phyloP scores from a whole-genome alignment of 176 grass and related monocot genomes.

The Chloris gayana region DNA sequence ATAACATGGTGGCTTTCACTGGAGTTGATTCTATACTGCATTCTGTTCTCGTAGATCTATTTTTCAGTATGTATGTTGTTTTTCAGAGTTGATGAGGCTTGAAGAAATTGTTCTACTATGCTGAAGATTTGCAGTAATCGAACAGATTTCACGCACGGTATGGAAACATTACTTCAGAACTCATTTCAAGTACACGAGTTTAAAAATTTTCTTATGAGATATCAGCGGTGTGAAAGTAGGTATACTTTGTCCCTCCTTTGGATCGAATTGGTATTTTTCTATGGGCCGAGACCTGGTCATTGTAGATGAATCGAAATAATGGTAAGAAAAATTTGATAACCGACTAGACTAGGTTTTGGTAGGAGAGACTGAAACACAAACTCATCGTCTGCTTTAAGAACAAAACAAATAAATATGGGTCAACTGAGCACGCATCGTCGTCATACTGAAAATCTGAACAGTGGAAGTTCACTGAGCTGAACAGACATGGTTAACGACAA shows the following conservation, averaged over 20 bases:
- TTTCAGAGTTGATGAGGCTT: too few species aligned
- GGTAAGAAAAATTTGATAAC: background rate
- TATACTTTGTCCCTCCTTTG: too few species aligned
- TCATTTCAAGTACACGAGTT: background rate
- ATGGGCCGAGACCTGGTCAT: background rate
- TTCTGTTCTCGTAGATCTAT: conserved; percentile 8
- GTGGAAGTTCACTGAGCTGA: conserved; percentile 28
- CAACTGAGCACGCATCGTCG: background rate
- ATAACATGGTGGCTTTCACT: conserved; percentile 40
- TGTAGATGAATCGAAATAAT: background rate
- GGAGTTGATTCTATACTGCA: conserved; percentile 23
- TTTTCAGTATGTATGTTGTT: conserved; percentile 4
- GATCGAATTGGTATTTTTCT: too few species aligned
- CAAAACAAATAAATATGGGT: background rate
- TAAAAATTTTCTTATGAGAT: background rate
- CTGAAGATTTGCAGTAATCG: background rate
- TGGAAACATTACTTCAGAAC: too few species aligned
- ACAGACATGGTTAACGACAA: conserved; percentile 29
- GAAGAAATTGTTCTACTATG: background rate
- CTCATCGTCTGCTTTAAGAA: background rate
- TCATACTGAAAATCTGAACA: conserved; percentile 16
- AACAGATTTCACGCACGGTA: background rate
- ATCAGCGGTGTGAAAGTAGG: background rate
- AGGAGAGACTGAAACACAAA: background rate
- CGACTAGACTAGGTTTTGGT: background rate